Base-by-base conservation (phyloP, 805 yeast species). In the Candida schatavii region DNA sequence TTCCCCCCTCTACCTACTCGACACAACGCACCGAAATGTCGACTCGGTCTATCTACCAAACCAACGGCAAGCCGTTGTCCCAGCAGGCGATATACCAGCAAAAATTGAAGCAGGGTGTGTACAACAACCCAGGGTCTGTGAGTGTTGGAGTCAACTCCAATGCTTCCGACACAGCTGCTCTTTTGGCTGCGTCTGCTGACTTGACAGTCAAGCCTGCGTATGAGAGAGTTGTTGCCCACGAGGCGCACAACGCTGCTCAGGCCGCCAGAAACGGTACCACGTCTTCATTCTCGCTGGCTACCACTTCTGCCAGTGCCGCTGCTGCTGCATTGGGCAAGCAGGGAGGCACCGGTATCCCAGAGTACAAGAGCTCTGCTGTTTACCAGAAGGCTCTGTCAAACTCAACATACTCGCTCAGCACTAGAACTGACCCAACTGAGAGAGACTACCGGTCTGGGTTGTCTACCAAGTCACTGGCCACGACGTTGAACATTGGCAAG, bases 111-210 rank as follows among this genome's bases (percentile, higher is more conserved):
- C 83, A 81, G 51, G 90, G 90, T 22, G 70, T 78, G 28, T 83
- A 69, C 63, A 49, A 85, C 77, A 36, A 78, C 62, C 56, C 72
- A 38, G 46, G 74, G 15, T 68, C 62, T 39, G 70, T 70, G 3
- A 63, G 72, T 9, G 63, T 80, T 4, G 90, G 91, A n/a, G 85
- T 83, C 23, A 73, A 77, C 46, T 73, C 81, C 44, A 72, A 77
- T 32, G 87, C 89, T 22, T 76, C 87, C 13, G 88, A 82, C 56
- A 78, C 85, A 4, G 91, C 95, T 37, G 93, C 93, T 1, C 66
- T 83, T 41, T 68, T 84, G 46, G 95, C 93, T 2, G 77, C 86
- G 5, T 76, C 81, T 10, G 64, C 85, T 2, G 85, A 81, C 58
- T 69, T 81, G 35, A 72, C 80, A 2, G 77, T 83, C 29, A 77